Percentiles rank a stretch among this genome's conserved stretches.
These are phyloP conservation scores for Trichophyton benhamiae DNA, from an alignment of 2,329 filamentous ascomycete species.

Conservation along the genomic window DNA sequence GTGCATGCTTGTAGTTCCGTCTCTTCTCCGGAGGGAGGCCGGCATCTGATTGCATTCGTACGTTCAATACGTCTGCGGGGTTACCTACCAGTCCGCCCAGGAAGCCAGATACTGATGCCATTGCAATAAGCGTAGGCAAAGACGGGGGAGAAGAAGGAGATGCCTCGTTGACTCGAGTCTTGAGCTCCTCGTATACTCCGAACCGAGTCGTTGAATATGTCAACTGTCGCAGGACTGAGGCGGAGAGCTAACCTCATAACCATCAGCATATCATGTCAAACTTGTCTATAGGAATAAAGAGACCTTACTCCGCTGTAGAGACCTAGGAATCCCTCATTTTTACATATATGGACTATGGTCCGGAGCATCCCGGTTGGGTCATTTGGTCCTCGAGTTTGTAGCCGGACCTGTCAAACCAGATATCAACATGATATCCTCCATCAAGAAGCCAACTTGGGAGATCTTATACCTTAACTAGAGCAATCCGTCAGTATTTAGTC, in stretches of 20 bases:
- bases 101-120: conserved; percentile 74
- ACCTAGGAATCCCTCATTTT: conserved; percentile 60
- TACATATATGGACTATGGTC: conserved; percentile 72
- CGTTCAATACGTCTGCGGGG: conserved; percentile 90
- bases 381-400: conserved; percentile 70
- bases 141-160: conserved; percentile 44
- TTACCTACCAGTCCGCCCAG: conserved; percentile 84
- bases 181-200: conserved; percentile 90
- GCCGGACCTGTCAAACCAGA: conserved; percentile 51
- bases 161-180: conserved; percentile 50
- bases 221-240: conserved; percentile 80
- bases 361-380: conserved; percentile 69
- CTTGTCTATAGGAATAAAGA: neutral
- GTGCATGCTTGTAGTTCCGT: conserved; percentile 77
- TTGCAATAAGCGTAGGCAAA: conserved; percentile 64
- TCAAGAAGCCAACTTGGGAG: neutral
- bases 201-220: conserved; percentile 96
- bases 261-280: neutral
- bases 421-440: neutral
- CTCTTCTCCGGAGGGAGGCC: conserved; percentile 60
- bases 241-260: conserved; percentile 51
- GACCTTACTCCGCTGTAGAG: conserved; percentile 66
- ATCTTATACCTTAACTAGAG: conserved; percentile 40
- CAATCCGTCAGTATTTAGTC: neutral
- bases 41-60: conserved; percentile 92